Conservation (phyloP, 2,329 filamentous ascomycete genomes). For the Aspergillus sp. region DNA sequence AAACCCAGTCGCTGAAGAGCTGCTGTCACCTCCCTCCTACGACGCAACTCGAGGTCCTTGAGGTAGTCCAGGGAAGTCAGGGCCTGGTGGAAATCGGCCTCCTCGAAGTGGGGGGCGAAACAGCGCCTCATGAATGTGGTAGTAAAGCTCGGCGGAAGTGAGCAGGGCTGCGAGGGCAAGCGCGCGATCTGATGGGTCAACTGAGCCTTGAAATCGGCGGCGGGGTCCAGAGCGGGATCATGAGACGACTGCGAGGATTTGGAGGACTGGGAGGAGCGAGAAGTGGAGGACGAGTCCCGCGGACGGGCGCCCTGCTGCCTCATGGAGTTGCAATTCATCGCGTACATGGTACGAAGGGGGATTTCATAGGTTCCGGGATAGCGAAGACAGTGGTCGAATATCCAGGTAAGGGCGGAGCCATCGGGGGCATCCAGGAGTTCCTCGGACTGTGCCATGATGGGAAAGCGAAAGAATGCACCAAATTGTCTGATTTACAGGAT, state of each 20-base stretch:
- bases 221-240: conserved; percentile 21
- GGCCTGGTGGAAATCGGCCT: conserved; percentile 57
- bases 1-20: conserved; percentile 48
- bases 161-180: conserved; percentile 50
- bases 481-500: background rate
- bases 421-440: conserved; percentile 20
- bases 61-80: conserved; percentile 58
- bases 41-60: conserved; percentile 52
- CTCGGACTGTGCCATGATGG: conserved; percentile 12
- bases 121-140: conserved; percentile 51
- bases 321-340: conserved; percentile 51
- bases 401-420: conserved; percentile 41
- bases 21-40: conserved; percentile 48
- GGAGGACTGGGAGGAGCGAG: conserved; percentile 21
- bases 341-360: conserved; percentile 59
- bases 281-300: conserved; percentile 26
- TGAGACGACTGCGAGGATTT: conserved; percentile 15
- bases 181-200: conserved; percentile 46
- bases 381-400: conserved; percentile 51
- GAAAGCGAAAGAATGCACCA: background rate
- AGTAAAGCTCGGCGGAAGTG: conserved; percentile 54
- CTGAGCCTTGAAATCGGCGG: conserved; percentile 34
- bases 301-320: conserved; percentile 20
- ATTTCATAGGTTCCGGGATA: conserved; percentile 57
- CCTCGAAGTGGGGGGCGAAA: conserved; percentile 47